Base-by-base conservation (phyloP, 2,329 filamentous ascomycete genomes). In the Stemphylium lycopersici region DNA sequence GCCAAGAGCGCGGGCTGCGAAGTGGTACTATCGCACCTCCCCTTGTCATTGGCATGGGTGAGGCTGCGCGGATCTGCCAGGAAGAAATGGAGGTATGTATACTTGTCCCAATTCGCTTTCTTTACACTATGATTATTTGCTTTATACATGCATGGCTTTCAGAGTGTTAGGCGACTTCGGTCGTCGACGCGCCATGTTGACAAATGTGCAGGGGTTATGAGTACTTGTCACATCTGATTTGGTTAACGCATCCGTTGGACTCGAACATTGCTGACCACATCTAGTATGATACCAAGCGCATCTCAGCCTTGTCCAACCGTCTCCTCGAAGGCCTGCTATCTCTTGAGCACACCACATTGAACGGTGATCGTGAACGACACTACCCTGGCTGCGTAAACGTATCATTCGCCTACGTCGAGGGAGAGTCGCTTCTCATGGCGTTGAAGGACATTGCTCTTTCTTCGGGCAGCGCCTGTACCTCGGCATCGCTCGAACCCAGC, bases 361-460 rank as follows among this genome's bases (percentile, higher is more conserved):
- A 99, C 70, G 95, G 95, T 45, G 91, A 95, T 66, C 83, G 87
- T 2, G 78, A 89, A 4, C 83, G 86, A 47, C 96, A 96, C 76
- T 99, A 99, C 74, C 92, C 95, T 2, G 95, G 95, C 59, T 99
- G 95, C 68, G 93, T 99, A 58, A 99, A 99, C 76, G 90, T 99
- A 10, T 99, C 95, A 0, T 99, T 99, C 72, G 93, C 95, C 31
- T 99, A 99, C 70, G 92, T 99, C 4, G 95, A 99, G 78, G 95
- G 95, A 64, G 95, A 99, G 78, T 98, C 95, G 2, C 87, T 99
- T 1, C 84, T 99, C 60, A 99, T 99, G 95, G 95, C 95, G 0
- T 80, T 99, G 40, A 99, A 99, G 79, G 95, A 99, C 66, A 97
- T 99, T 76, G 95, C 95, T 0, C 81, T 99, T 32, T 98, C 93